A percentile compares a stretch with the other conserved stretches of the same genome.
phyloP scores from a whole-genome alignment of 306 rosid species.

The Macrotyloma uniflorum region DNA sequence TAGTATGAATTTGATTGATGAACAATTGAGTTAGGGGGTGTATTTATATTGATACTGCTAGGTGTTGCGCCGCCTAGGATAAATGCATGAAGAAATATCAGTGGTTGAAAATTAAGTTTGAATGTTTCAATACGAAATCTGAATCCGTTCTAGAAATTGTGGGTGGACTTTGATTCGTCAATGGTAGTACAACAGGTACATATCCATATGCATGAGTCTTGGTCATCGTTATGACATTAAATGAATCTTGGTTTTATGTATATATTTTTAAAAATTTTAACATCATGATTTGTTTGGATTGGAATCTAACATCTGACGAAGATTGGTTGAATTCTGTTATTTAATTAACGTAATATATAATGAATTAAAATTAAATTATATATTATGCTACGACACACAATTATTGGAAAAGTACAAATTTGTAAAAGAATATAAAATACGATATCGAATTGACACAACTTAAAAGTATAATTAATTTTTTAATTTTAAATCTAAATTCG shows the following conservation, averaged over 20 bases:
- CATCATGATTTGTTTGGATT: no score
- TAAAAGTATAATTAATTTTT: not conserved
- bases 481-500: not conserved
- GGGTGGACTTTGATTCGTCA: conserved; percentile 17
- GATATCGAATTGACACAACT: not conserved
- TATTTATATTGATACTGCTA: conserved; percentile 26
- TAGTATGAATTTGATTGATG: not conserved
- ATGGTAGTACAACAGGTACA: not conserved
- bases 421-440: no score
- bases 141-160: not conserved
- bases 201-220: not conserved
- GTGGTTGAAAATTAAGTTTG: not conserved
- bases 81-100: not conserved
- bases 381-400: no score
- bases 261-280: no score
- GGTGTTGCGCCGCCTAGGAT: not conserved
- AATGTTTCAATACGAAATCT: conserved; percentile 1
- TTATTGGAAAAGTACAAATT: no score
- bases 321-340: no score
- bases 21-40: not conserved
- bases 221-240: not conserved
- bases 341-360: no score
- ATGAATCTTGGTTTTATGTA: not conserved
- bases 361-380: no score
- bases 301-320: no score